These are phyloP conservation scores for Pontederia paniculata DNA, from an alignment of 176 grass and related monocot genomes.

Conservation along the genomic window DNA sequence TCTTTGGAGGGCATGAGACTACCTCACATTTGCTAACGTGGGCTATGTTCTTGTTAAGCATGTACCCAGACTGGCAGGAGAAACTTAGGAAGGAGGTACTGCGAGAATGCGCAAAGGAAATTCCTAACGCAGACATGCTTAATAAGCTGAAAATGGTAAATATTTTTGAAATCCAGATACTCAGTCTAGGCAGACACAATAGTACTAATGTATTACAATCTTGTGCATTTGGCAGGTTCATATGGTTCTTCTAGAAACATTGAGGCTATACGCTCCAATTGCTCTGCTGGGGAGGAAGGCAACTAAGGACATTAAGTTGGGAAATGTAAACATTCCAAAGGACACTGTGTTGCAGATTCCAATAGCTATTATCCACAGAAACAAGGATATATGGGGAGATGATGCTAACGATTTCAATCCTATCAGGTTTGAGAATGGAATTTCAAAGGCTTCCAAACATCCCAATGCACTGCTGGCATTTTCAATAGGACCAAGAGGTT, in stretches of 20 bases:
- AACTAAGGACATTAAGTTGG: background rate
- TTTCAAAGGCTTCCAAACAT: conserved; percentile 16
- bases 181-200: background rate
- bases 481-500: conserved; percentile 25
- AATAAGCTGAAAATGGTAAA: conserved; percentile 35
- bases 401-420: conserved; percentile 41
- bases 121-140: conserved; percentile 25
- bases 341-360: conserved; percentile 7
- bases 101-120: conserved; percentile 19
- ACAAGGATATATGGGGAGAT: conserved; percentile 30
- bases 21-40: conserved; percentile 24
- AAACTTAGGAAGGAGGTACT: conserved; percentile 39
- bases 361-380: conserved; percentile 16
- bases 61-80: conserved; percentile 31
- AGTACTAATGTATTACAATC: background rate
- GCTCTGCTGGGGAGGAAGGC: background rate
- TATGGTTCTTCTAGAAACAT: conserved; percentile 37
- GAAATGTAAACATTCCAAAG: conserved; percentile 9
- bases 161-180: background rate
- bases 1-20: conserved; percentile 36
- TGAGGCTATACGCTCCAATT: conserved; percentile 21
- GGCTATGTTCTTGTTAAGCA: conserved; percentile 23
- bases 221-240: conserved; percentile 14
- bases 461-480: conserved; percentile 29
- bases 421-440: conserved; percentile 23